Percentiles rank a stretch among this genome's conserved stretches.
Conservation (phyloP, 2,329 filamentous ascomycete species). For the Alternaria dauci region DNA sequence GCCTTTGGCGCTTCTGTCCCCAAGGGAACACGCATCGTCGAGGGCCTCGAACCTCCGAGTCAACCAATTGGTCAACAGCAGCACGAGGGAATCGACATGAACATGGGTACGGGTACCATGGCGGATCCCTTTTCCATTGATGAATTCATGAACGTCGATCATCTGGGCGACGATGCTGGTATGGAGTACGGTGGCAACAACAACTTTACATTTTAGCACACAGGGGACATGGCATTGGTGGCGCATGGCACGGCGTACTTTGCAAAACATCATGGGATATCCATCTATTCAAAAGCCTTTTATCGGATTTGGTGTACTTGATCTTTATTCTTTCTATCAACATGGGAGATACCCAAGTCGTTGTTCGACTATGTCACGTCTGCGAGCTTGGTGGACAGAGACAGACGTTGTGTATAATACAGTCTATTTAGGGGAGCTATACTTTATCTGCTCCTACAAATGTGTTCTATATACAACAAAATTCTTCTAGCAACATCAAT, state of each 20-base stretch:
- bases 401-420: not conserved
- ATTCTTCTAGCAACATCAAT: not conserved
- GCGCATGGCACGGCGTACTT: not conserved
- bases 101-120: conserved; percentile 11
- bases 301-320: not conserved
- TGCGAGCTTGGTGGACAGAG: not conserved
- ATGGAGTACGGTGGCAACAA: conserved; percentile 22
- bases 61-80: conserved; percentile 17
- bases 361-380: not conserved
- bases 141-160: conserved; percentile 56
- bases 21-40: conserved; percentile 46
- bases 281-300: not conserved
- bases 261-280: not conserved
- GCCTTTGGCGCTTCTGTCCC: conserved; percentile 56
- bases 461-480: not conserved
- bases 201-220: conserved; percentile 12
- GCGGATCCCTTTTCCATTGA: conserved; percentile 38
- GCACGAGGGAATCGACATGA: conserved; percentile 27
- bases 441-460: not conserved
- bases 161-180: conserved; percentile 35
- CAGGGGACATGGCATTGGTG: not conserved
- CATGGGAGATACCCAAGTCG: conserved; percentile 1
- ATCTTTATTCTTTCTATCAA: not conserved
- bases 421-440: not conserved
- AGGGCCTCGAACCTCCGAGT: conserved; percentile 47